Conservation (phyloP, 108 stramenopile species). For the Skeletonema marinoi region DNA sequence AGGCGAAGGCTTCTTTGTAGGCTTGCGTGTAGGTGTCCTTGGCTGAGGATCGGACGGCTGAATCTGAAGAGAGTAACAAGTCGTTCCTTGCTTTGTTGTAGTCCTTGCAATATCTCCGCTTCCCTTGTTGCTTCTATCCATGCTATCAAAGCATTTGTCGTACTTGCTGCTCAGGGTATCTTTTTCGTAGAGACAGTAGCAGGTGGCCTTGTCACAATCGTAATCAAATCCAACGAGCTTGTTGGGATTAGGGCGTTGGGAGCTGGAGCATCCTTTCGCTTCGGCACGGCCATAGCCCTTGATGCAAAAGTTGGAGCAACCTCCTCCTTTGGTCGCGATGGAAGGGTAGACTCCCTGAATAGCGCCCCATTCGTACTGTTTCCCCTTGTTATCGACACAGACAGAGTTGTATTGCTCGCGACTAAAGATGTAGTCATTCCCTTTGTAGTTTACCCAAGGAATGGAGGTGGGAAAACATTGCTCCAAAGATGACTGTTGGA, state of each 20-base stretch:
- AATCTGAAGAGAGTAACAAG: neutral
- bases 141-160: neutral
- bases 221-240: neutral
- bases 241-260: neutral
- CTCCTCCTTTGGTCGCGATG: neutral
- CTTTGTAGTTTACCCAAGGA: neutral
- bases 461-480: neutral
- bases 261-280: neutral
- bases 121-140: neutral
- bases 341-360: neutral
- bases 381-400: neutral
- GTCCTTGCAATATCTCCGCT: neutral
- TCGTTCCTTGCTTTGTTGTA: neutral
- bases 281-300: neutral
- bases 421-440: slow-evolving; percentile 1
- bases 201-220: neutral
- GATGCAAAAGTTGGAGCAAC: neutral
- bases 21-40: neutral
- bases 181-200: slow-evolving; percentile 5
- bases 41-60: neutral
- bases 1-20: neutral
- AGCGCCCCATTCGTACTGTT: slow-evolving; percentile 4
- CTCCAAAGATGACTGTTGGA: neutral
- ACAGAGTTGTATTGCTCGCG: neutral
- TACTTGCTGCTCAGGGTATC: neutral